A percentile compares a stretch with the other conserved stretches of the same genome.
Evolutionary conservation across 441 rosid genomes (phyloP).

Genomic region (Hypseocharis bilobata): DNA sequence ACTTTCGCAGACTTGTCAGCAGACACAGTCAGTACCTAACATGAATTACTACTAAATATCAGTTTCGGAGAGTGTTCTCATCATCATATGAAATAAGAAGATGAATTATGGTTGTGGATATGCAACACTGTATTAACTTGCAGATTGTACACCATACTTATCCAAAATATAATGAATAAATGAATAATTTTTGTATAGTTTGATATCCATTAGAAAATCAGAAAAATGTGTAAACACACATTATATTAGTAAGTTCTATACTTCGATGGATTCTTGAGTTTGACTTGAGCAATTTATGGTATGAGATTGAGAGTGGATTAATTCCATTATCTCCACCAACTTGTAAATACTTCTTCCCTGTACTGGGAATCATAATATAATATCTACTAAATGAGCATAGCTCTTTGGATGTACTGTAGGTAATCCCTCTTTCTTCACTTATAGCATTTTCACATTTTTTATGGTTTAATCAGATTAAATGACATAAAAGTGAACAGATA

Average conservation of each 20-base stretch:
- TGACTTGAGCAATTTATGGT: too few relatives aligned
- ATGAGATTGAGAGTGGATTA: too few relatives aligned
- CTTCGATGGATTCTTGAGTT: too few relatives aligned
- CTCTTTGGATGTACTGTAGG: background rate
- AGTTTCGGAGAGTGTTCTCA: slow-evolving; percentile 1
- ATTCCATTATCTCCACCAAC: too few relatives aligned
- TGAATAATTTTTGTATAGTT: background rate
- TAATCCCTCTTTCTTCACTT: background rate
- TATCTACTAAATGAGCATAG: too few relatives aligned
- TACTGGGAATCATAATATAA: background rate
- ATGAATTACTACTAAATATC: slow-evolving; percentile 10
- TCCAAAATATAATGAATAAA: background rate
- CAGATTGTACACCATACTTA: background rate
- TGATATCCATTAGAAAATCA: background rate
- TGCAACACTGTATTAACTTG: background rate
- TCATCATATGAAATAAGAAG: background rate
- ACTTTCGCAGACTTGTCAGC: slow-evolving; percentile 94
- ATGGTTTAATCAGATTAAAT: background rate
- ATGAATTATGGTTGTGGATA: background rate
- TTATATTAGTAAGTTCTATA: too few relatives aligned
- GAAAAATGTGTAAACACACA: too few relatives aligned
- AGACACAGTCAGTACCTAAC: slow-evolving; percentile 75
- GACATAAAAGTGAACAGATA: background rate
- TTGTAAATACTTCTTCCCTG: background rate
- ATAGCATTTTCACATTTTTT: background rate